phyloP scores from a whole-genome alignment of 225 moss, liverwort and hornwort genomes.

The Ulota crispa region DNA sequence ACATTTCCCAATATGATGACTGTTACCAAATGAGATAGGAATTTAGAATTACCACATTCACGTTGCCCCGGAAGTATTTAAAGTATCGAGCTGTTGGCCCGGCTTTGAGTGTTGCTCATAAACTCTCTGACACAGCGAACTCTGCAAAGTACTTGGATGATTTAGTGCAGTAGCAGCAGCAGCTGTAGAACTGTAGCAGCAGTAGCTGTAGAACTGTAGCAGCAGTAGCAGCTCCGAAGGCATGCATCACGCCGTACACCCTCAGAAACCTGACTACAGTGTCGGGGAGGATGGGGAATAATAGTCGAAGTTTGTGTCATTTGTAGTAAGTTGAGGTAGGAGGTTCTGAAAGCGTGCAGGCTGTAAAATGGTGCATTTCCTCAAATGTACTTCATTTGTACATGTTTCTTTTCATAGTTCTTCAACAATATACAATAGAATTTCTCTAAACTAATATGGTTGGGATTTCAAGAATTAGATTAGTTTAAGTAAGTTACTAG shows the following conservation, averaged over 20 bases:
- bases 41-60: background rate
- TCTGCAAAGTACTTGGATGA: constrained; percentile 20
- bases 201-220: background rate
- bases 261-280: background rate
- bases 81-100: constrained; percentile 22
- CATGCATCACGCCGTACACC: background rate
- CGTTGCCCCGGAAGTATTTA: background rate
- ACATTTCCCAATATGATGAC: constrained; percentile 14
- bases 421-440: too few species aligned
- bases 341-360: too few species aligned
- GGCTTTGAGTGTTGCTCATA: constrained; percentile 22
- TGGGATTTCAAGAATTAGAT: too few species aligned
- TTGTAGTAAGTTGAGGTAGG: too few species aligned
- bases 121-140: constrained; percentile 7
- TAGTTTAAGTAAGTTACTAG: too few species aligned
- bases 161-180: background rate
- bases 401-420: too few species aligned
- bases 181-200: background rate
- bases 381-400: too few species aligned
- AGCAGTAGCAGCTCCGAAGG: background rate
- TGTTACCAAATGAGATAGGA: constrained; percentile 13
- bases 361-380: too few species aligned
- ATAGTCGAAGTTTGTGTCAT: constrained; percentile 1
- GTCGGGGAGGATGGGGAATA: background rate
- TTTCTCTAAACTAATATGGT: too few species aligned